Evolutionary conservation across 768 basidiomycete species (phyloP).

Genomic region (Artomyces pyxidatus): DNA sequence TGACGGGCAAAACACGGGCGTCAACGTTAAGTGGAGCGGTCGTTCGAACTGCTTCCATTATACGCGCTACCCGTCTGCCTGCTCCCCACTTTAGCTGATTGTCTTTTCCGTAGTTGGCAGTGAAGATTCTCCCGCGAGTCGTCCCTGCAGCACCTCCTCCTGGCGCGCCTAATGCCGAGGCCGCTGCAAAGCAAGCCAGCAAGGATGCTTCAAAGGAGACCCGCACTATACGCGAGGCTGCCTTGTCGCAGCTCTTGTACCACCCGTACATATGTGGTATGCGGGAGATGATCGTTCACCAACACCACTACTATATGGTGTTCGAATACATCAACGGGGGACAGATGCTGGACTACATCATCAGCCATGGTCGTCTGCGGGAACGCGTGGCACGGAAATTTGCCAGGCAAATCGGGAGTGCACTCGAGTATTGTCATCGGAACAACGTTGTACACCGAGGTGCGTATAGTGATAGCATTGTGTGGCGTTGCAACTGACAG

Average conservation of each 20-base stretch:
- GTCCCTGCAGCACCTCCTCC: conserved; percentile 49
- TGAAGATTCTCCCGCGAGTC: conserved; percentile 94
- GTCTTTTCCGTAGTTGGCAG: conserved; percentile 62
- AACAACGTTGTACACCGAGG: conserved; percentile 97
- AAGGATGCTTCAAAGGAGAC: conserved; percentile 96
- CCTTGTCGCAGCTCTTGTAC: conserved; percentile 89
- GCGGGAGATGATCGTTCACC: conserved; percentile 97
- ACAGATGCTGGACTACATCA: conserved; percentile 99
- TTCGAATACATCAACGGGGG: conserved; percentile 98
- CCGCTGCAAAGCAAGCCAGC: conserved; percentile 67
- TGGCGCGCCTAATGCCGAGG: conserved; percentile 41
- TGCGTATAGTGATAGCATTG: conserved; percentile 23
- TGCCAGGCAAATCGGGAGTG: conserved; percentile 93
- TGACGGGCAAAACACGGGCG: no score
- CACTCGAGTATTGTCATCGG: conserved; percentile 92
- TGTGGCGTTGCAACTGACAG: background rate
- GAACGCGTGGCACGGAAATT: conserved; percentile 97
- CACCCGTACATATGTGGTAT: conserved; percentile 99
- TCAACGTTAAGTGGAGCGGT: no score
- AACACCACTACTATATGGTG: conserved; percentile 99
- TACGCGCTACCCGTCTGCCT: no score
- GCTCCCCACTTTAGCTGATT: no score
- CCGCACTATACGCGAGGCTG: conserved; percentile 91
- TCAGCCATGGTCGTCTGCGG: conserved; percentile 90
- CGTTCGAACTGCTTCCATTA: no score